A percentile compares a stretch with the other conserved stretches of the same genome.
These are phyloP conservation scores for Fusarium longipes DNA, from an alignment of 2,329 filamentous ascomycete genomes.

Conservation along the genomic window DNA sequence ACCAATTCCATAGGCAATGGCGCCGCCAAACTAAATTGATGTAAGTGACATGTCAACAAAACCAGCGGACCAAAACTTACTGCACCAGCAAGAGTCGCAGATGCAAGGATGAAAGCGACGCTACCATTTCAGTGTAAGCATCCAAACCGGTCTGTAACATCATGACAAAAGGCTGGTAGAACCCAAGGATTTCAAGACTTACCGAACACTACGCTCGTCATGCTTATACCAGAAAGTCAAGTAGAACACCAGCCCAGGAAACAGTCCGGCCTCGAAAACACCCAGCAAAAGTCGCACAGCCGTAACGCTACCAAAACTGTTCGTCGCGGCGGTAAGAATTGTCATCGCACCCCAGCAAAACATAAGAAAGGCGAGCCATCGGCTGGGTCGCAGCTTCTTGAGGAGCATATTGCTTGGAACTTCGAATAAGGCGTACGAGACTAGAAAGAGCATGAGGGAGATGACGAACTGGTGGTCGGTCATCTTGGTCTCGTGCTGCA, in stretches of 20 bases:
- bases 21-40: conserved; percentile 67
- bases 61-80: conserved; percentile 38
- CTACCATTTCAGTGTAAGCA: conserved; percentile 49
- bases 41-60: background rate
- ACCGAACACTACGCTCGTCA: conserved; percentile 73
- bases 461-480: conserved; percentile 69
- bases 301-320: conserved; percentile 71
- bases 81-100: conserved; percentile 76
- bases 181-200: conserved; percentile 14
- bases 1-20: conserved; percentile 77
- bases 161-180: conserved; percentile 1
- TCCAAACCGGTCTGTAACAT: conserved; percentile 2
- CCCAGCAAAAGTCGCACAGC: conserved; percentile 76
- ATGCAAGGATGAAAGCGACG: conserved; percentile 76
- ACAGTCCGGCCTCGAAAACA: conserved; percentile 76
- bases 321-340: conserved; percentile 72
- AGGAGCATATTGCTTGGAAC: conserved; percentile 75
- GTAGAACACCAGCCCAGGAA: conserved; percentile 69
- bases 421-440: conserved; percentile 70
- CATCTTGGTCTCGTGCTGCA: conserved; percentile 71
- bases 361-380: conserved; percentile 75
- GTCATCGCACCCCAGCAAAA: conserved; percentile 75
- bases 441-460: conserved; percentile 69
- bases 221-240: conserved; percentile 80
- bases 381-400: conserved; percentile 70